Percentiles rank a stretch among this genome's conserved stretches.
phyloP scores from a whole-genome alignment of 768 basidiomycete species.

The Lactifluus hygrophoroides region DNA sequence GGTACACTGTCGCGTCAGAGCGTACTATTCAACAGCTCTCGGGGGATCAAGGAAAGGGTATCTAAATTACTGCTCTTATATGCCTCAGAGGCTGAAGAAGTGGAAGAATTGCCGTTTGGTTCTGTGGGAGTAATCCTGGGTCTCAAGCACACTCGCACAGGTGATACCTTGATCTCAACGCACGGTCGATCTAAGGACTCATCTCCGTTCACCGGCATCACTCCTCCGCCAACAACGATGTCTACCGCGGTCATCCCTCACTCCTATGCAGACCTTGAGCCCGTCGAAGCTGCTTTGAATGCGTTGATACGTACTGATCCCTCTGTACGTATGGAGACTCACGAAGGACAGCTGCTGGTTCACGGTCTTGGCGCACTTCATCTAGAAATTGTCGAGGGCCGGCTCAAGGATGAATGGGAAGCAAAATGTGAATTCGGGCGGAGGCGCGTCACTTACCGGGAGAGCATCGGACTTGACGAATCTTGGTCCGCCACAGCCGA shows the following conservation, averaged over 20 bases:
- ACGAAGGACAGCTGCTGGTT: constrained; percentile 77
- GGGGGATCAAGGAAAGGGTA: constrained; percentile 61
- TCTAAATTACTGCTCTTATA: constrained; percentile 73
- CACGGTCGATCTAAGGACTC: constrained; percentile 30
- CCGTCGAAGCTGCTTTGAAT: constrained; percentile 67
- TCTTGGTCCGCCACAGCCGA: constrained; percentile 28
- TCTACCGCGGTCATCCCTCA: constrained; percentile 76
- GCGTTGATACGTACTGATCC: constrained; percentile 79
- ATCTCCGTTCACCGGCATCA: constrained; percentile 50
- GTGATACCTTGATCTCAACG: constrained; percentile 68
- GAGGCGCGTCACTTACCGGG: constrained; percentile 76
- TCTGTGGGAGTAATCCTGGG: constrained; percentile 81
- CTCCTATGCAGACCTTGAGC: constrained; percentile 68
- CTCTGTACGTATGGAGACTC: constrained; percentile 70
- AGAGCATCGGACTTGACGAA: constrained; percentile 35
- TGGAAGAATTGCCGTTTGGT: constrained; percentile 72
- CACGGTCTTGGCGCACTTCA: constrained; percentile 83
- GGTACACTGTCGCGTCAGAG: constrained; percentile 63
- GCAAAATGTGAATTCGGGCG: constrained; percentile 68
- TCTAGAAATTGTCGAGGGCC: constrained; percentile 81
- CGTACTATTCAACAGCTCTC: constrained; percentile 52
- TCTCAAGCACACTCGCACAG: constrained; percentile 75
- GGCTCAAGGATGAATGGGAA: constrained; percentile 73
- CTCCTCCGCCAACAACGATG: constrained; percentile 76
- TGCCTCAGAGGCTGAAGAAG: constrained; percentile 66